Conservation (phyloP, 768 basidiomycete species). For the Tulasnella calospora region DNA sequence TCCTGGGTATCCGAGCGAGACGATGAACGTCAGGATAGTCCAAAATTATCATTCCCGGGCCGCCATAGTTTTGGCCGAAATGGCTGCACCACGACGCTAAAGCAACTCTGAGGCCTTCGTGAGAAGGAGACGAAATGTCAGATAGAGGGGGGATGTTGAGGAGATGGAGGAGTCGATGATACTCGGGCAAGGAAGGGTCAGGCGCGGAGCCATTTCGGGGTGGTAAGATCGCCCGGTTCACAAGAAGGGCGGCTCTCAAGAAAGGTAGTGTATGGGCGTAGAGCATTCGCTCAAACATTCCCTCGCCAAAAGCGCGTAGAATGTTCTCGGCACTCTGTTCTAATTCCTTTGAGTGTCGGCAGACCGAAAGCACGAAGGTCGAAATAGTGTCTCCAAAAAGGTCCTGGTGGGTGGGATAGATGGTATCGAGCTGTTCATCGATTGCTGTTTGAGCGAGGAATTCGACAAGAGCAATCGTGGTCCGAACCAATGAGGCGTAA, state of each 20-base stretch:
- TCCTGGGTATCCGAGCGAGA: constrained; percentile 70
- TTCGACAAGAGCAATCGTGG: constrained; percentile 80
- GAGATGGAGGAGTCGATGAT: constrained; percentile 65
- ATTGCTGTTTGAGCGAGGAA: constrained; percentile 60
- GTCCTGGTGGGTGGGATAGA: constrained; percentile 34
- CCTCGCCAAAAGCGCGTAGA: constrained; percentile 76
- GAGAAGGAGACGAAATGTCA: constrained; percentile 57
- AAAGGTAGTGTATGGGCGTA: constrained; percentile 89
- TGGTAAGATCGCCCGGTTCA: constrained; percentile 71
- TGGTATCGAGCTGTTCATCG: neutral
- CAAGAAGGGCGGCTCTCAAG: constrained; percentile 78
- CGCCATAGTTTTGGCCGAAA: constrained; percentile 74
- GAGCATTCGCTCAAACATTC: constrained; percentile 75
- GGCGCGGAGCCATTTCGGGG: constrained; percentile 52
- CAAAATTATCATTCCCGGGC: constrained; percentile 53
- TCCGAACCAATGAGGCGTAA: constrained; percentile 83
- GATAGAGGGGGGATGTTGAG: constrained; percentile 76
- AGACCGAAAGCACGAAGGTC: constrained; percentile 87
- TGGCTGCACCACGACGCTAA: constrained; percentile 87
- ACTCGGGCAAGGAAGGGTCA: constrained; percentile 48
- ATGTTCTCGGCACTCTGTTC: constrained; percentile 78
- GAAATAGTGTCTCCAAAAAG: constrained; percentile 73
- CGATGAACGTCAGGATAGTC: constrained; percentile 83
- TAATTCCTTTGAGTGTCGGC: constrained; percentile 81
- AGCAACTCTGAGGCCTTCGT: constrained; percentile 85